phyloP scores from a whole-genome alignment of 148 eudicot species.

The Vaccinium vitisidaea region DNA sequence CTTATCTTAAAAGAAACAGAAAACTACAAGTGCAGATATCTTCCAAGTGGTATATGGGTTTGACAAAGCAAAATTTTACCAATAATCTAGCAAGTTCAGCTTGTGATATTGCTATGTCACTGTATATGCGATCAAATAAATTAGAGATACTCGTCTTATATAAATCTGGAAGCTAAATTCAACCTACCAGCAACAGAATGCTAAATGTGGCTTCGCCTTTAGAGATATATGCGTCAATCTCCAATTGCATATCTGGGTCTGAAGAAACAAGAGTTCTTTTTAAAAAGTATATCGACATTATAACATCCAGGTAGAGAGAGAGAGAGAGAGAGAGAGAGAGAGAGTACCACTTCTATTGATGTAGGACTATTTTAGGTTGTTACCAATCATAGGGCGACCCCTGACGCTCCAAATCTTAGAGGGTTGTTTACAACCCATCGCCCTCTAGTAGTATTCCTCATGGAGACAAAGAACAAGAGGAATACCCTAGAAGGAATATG shows the following conservation, averaged over 20 bases:
- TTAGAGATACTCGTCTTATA: background rate
- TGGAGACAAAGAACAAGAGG: no score
- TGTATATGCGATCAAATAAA: background rate
- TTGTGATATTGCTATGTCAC: background rate
- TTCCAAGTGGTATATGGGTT: background rate
- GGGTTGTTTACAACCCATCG: no score
- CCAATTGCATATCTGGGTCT: slow-evolving; percentile 89
- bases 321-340: background rate
- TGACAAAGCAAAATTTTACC: background rate
- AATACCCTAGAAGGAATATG: no score
- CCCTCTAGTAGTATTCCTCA: no score
- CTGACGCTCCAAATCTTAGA: no score
- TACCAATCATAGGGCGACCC: background rate
- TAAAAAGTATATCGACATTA: slow-evolving; percentile 1
- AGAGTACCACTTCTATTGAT: background rate
- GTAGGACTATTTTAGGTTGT: background rate
- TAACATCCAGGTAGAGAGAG: background rate
- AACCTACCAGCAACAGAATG: slow-evolving; percentile 66
- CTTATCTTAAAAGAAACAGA: background rate
- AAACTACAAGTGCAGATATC: background rate
- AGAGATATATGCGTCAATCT: slow-evolving; percentile 60
- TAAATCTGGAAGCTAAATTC: slow-evolving; percentile 5
- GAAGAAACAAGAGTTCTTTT: slow-evolving; percentile 24
- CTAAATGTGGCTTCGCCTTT: slow-evolving; percentile 69
- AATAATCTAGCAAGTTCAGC: background rate